phyloP scores from a whole-genome alignment of 2,329 filamentous ascomycete species.

The Ciborinia camelliae region DNA sequence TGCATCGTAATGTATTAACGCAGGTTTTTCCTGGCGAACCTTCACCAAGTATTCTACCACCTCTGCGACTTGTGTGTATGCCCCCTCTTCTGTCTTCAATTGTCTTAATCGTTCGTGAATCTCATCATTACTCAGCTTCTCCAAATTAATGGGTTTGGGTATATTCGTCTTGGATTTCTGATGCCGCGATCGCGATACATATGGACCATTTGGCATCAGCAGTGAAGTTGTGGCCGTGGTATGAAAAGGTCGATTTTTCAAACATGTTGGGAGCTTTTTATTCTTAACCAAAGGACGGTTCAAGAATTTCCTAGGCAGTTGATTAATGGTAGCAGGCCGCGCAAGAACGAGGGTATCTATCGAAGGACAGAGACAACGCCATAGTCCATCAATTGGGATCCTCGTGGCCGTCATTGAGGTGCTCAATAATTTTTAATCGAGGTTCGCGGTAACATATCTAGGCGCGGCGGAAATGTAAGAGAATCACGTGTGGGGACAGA shows the following conservation, averaged over 20 bases:
- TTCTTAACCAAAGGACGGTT: background rate
- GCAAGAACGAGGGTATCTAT: constrained; percentile 42
- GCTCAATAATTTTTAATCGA: constrained; percentile 16
- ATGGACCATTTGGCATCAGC: background rate
- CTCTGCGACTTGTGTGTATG: constrained; percentile 41
- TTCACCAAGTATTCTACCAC: constrained; percentile 58
- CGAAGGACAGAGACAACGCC: constrained; percentile 60
- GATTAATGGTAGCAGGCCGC: background rate
- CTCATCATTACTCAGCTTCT: constrained; percentile 21
- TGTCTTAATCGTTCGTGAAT: constrained; percentile 50
- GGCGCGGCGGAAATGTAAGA: background rate
- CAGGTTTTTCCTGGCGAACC: constrained; percentile 53
- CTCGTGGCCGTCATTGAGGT: constrained; percentile 38
- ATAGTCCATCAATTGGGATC: constrained; percentile 54
- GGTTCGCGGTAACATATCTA: constrained; percentile 10
- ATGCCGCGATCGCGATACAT: background rate
- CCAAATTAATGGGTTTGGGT: background rate
- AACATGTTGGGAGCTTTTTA: constrained; percentile 7
- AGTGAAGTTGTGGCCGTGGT: background rate
- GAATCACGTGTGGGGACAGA: constrained; percentile 15
- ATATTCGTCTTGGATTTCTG: background rate
- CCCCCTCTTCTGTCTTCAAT: constrained; percentile 39
- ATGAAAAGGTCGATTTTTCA: constrained; percentile 6
- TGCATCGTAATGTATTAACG: constrained; percentile 65
- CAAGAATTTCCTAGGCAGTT: constrained; percentile 8